A percentile compares a stretch with the other conserved stretches of the same genome.
Conservation (phyloP, 345 rosid genomes). For the Nasturtium officinale region DNA sequence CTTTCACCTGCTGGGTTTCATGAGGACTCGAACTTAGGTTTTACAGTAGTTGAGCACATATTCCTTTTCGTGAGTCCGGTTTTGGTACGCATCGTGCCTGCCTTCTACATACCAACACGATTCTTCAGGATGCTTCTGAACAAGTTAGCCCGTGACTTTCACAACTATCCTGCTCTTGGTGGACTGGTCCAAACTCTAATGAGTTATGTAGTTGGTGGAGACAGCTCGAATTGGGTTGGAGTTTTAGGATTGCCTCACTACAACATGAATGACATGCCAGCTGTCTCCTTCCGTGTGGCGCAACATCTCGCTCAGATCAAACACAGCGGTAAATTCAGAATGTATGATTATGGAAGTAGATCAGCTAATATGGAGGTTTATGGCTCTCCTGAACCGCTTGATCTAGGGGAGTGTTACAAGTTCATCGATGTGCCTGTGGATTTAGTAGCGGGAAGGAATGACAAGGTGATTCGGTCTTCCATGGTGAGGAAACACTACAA, state of each 20-base stretch:
- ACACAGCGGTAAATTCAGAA: slow-evolving; percentile 63
- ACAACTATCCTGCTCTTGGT: slow-evolving; percentile 94
- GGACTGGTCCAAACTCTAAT: slow-evolving; percentile 92
- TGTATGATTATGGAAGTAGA: slow-evolving; percentile 80
- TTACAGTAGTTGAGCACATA: slow-evolving; percentile 60
- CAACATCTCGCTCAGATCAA: slow-evolving; percentile 92
- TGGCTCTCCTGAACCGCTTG: slow-evolving; percentile 82
- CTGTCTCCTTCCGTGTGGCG: slow-evolving; percentile 76
- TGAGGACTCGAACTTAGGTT: slow-evolving; percentile 65
- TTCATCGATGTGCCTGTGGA: slow-evolving; percentile 77
- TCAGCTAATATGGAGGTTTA: slow-evolving; percentile 68
- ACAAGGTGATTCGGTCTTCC: slow-evolving; percentile 73
- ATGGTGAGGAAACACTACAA: slow-evolving; percentile 85
- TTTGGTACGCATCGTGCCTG: slow-evolving; percentile 65
- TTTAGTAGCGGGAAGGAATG: slow-evolving; percentile 85
- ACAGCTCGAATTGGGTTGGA: slow-evolving; percentile 98
- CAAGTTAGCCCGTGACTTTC: slow-evolving; percentile 93
- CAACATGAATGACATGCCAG: slow-evolving; percentile 99
- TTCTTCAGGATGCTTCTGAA: slow-evolving; percentile 93
- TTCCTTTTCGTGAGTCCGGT: slow-evolving; percentile 66
- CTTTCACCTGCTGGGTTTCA: slow-evolving; percentile 97
- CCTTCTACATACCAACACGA: slow-evolving; percentile 89
- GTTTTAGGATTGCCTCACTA: slow-evolving; percentile 89
- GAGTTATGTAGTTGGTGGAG: slow-evolving; percentile 90
- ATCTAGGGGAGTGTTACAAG: slow-evolving; percentile 70